Base-by-base conservation (phyloP, 371 early-diverging fungal species). In the Conidiobolus incongruus region DNA sequence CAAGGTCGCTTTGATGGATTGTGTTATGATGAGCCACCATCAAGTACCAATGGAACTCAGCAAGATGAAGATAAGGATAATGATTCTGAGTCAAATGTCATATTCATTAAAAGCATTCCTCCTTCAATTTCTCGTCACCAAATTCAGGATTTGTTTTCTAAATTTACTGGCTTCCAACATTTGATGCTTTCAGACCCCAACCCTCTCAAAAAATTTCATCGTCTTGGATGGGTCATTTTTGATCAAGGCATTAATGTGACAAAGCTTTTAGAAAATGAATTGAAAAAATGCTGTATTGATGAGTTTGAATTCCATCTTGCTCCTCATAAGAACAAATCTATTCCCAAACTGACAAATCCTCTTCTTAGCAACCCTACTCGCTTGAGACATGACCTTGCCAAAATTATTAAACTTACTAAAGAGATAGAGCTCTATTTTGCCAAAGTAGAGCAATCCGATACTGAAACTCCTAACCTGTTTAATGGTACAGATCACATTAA, bases 211-310 rank as follows among this genome's bases (percentile, higher is more conserved):
- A 75, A 80, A 47, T 79, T 79, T 53, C 75, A 80, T 56, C 75
- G 95, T 16, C 65, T 86, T 43, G 95, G 90, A 6, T 94, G 95
- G 95, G 72, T 88, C 49, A 71, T 76, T 16, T 90, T 91, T 42
- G 68, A 75, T 43, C 62, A 74, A 29, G 88, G 79, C 15, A 77
- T 81, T 2, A 77, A 89, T 51, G 63, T 87, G 51, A 68, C 77
- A 21, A 62, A 61, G 37, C 81, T 79, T 12, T 57, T 76, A 51
- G 65, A 70, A 16, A 40, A 5, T 40, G 38, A 1, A 47, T 47
- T 21, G n/a, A 11, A 12, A 12, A 45, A 31, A 13, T 34, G 13
- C 26, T n/a, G 21, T 44, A 72, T 80, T 38, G 84, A 77, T 43
- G 76, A 80, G 45, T 80, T 78, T 56, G 54, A 62, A 22, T 72